These are phyloP conservation scores for Raffaelea arxii DNA, from an alignment of 2,329 filamentous ascomycete genomes.

Conservation along the genomic window DNA sequence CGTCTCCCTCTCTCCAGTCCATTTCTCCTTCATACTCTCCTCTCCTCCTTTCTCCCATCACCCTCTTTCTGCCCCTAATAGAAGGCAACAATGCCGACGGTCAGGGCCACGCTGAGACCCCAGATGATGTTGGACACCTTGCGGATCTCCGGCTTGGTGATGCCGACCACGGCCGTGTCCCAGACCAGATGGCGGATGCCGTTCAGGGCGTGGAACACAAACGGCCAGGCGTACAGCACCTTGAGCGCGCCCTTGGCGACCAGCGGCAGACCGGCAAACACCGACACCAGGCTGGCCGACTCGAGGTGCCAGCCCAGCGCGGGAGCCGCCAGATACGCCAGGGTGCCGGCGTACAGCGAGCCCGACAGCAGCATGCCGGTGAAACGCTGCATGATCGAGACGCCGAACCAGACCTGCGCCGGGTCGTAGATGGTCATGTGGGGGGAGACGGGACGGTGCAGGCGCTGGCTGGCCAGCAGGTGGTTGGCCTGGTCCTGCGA, in stretches of 20 bases:
- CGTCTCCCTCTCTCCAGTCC: too few relatives aligned
- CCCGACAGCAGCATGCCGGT: conserved; percentile 68
- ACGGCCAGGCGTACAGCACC: conserved; percentile 48
- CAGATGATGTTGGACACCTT: conserved; percentile 38
- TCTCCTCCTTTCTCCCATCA: background rate
- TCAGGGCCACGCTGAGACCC: conserved; percentile 32
- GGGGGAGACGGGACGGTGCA: conserved; percentile 70
- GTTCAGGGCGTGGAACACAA: conserved; percentile 47
- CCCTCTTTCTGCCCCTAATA: conserved; percentile 3
- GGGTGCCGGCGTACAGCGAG: conserved; percentile 68
- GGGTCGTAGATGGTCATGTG: conserved; percentile 80
- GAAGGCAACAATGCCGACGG: conserved; percentile 38
- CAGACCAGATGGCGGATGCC: conserved; percentile 45
- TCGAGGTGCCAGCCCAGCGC: conserved; percentile 56
- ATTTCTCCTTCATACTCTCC: too few relatives aligned
- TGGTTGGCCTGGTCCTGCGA: conserved; percentile 41
- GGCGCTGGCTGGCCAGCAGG: conserved; percentile 74
- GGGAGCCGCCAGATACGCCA: conserved; percentile 73
- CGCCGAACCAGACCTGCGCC: conserved; percentile 75
- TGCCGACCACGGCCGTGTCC: conserved; percentile 39
- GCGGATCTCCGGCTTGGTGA: conserved; percentile 35
- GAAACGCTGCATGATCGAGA: conserved; percentile 67
- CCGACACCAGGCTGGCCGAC: conserved; percentile 48
- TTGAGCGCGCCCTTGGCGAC: conserved; percentile 49
- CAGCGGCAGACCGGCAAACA: conserved; percentile 49